phyloP scores from a whole-genome alignment of 108 stramenopile species.

The Discostella stelligeroides region DNA sequence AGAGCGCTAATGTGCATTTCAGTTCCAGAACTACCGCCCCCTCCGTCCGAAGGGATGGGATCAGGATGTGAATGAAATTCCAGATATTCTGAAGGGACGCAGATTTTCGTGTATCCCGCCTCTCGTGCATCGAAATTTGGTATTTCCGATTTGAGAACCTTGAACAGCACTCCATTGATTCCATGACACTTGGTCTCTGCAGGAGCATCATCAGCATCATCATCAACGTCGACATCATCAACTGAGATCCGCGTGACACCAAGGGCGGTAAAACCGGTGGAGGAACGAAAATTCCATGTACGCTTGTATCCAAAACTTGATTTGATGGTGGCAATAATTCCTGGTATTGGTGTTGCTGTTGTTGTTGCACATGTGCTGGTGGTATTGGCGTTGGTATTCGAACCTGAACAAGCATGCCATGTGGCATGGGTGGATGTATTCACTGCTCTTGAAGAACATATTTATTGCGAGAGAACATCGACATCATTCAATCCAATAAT shows the following conservation, averaged over 20 bases:
- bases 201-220: slow-evolving; percentile 14
- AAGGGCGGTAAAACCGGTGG: slow-evolving; percentile 70
- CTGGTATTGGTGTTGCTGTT: too few relatives aligned
- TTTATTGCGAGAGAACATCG: neutral
- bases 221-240: slow-evolving; percentile 22
- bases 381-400: neutral
- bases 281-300: slow-evolving; percentile 72
- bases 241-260: slow-evolving; percentile 24
- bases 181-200: slow-evolving; percentile 8
- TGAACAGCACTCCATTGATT: slow-evolving; percentile 71
- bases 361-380: neutral
- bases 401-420: slow-evolving; percentile 38
- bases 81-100: slow-evolving; percentile 43
- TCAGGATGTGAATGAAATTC: slow-evolving; percentile 10
- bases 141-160: slow-evolving; percentile 44
- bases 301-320: slow-evolving; percentile 60
- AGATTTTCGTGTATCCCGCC: slow-evolving; percentile 60
- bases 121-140: slow-evolving; percentile 67
- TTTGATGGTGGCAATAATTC: slow-evolving; percentile 44
- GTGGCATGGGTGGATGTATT: slow-evolving; percentile 66
- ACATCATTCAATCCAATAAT: neutral
- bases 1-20: slow-evolving; percentile 10
- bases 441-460: slow-evolving; percentile 12
- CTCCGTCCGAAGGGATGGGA: too few relatives aligned
- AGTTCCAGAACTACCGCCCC: too few relatives aligned